Evolutionary conservation across 2,329 filamentous ascomycete genomes (phyloP).

Genomic region (Venturia carpophila): DNA sequence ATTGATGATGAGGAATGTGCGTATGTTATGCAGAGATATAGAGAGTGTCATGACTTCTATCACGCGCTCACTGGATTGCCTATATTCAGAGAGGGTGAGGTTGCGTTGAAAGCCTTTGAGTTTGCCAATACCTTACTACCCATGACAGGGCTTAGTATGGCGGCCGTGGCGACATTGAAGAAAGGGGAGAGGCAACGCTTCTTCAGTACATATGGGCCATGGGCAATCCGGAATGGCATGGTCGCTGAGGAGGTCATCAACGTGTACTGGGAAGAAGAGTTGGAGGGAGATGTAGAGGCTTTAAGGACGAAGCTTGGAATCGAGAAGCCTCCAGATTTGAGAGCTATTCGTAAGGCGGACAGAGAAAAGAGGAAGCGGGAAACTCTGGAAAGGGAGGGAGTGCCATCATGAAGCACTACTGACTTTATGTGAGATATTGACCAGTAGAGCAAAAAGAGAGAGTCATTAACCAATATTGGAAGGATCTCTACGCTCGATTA

Average conservation of each 20-base stretch:
- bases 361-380: constrained; percentile 55
- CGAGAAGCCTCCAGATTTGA: constrained; percentile 79
- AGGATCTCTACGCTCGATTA: not conserved
- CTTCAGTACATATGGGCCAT: constrained; percentile 70
- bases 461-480: not conserved
- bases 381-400: not conserved
- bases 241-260: constrained; percentile 77
- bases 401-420: not conserved
- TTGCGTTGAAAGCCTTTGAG: constrained; percentile 96
- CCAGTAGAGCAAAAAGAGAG: not conserved
- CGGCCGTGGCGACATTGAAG: constrained; percentile 61
- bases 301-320: constrained; percentile 70
- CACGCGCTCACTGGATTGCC: constrained; percentile 89
- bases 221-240: constrained; percentile 80
- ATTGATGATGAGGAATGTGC: constrained; percentile 94
- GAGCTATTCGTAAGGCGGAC: constrained; percentile 64
- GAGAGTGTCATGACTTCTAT: constrained; percentile 97
- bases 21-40: constrained; percentile 97
- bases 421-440: not conserved
- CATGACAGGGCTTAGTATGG: constrained; percentile 84
- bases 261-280: constrained; percentile 94
- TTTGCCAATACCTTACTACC: constrained; percentile 90
- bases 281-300: constrained; percentile 74
- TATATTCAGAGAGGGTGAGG: constrained; percentile 86
- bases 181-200: constrained; percentile 59